Evolutionary conservation across 352 stramenopile genomes (phyloP), one percentile per base, ranked within the genome.

Genomic region (Globisporangium heterothallicum): DNA sequence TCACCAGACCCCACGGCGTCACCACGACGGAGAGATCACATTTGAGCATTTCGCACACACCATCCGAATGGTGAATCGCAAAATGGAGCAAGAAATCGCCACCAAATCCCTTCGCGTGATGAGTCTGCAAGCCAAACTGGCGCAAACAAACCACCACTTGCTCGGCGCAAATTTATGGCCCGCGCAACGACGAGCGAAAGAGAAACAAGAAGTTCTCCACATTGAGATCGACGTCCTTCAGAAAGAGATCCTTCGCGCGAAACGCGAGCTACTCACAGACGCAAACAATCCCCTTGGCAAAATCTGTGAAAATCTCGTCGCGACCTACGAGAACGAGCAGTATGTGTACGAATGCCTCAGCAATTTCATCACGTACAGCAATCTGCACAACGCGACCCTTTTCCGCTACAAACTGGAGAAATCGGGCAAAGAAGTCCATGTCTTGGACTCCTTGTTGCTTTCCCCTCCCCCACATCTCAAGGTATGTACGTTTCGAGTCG

Each of bases 261-360:
- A 78, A 49, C 66, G 61, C 25, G 72, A 86, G 18, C 59, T 85
- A 16, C 75, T 90, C 32, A 84, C 71, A 0, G 60, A 68, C 16
- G 32, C 54, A 1, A 68, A 76, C 10, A 64, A 79, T 29, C 69
- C 63, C 18, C 73, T 90, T 13, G 65, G 61, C 1, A 68, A 61
- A n/a, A 64, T 85, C 16, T 88, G 78, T 44, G 79, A 84, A 42
- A 63, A 38, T 3, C 68, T 90, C 19, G 63, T 90, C 27, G 64
- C 77, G n/a, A 78, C 68, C 3, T 90, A 82, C 34, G 72, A 77
- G 43, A 88, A 87, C 44, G 74, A 88, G 38, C 76, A 86, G 61
- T 64, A 84, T 45, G 79, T 90, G 1, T 85, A 88, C 42, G 68
- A 86, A 47, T 86, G 65, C 34, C 68, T 90, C 19, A 63, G 49